Evolutionary conservation across 2,329 filamentous ascomycete species (phyloP).

Genomic region (Cercospora beticola): DNA sequence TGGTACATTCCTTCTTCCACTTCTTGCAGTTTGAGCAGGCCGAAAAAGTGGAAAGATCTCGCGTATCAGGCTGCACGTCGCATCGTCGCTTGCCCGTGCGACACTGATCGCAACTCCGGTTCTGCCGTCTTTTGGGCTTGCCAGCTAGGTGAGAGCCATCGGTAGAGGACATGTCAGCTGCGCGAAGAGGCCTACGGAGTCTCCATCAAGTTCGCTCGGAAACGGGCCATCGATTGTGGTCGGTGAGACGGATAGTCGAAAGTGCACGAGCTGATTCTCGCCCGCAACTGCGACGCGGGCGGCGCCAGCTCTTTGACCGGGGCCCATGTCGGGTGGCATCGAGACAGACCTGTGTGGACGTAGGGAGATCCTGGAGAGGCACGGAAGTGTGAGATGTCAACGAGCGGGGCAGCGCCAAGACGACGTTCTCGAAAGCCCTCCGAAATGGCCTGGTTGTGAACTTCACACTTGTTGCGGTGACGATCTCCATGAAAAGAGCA

Average conservation of each 20-base stretch:
- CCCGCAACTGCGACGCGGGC: background rate
- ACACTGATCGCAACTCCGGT: slow-evolving; percentile 21
- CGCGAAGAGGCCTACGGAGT: background rate
- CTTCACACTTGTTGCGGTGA: background rate
- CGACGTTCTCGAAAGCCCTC: background rate
- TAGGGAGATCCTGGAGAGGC: slow-evolving; percentile 1
- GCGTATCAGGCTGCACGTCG: slow-evolving; percentile 11
- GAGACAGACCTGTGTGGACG: background rate
- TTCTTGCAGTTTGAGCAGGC: slow-evolving; percentile 19
- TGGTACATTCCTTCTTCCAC: slow-evolving; percentile 20
- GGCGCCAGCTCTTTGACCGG: background rate
- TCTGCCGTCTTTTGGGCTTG: slow-evolving; percentile 17
- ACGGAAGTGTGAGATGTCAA: background rate
- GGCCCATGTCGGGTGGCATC: slow-evolving; percentile 4
- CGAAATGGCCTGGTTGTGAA: background rate
- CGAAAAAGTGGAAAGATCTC: slow-evolving; percentile 10
- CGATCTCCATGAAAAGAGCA: background rate
- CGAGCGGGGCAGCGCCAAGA: slow-evolving; percentile 1
- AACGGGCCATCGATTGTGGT: background rate
- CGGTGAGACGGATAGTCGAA: background rate
- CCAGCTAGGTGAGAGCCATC: slow-evolving; percentile 10
- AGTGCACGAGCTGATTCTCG: background rate
- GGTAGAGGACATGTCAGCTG: slow-evolving; percentile 5
- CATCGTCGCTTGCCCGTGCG: slow-evolving; percentile 19
- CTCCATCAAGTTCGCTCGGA: background rate